These are phyloP conservation scores for Calendula officinalis DNA, from an alignment of 129 eudicot species.

Conservation along the genomic window DNA sequence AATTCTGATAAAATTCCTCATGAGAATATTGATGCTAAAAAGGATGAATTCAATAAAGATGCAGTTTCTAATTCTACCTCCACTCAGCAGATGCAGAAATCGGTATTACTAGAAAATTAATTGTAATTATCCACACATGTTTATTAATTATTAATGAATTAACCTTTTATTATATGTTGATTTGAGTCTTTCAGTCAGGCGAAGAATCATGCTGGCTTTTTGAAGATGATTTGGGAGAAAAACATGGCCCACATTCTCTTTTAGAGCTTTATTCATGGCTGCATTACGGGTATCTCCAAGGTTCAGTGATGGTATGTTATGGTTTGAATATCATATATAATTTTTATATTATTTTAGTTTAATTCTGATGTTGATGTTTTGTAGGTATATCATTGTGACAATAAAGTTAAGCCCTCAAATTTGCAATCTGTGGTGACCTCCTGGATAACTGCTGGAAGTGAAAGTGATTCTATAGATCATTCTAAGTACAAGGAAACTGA, in stretches of 20 bases:
- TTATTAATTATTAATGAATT: conserved; percentile 3
- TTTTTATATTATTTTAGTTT: not conserved
- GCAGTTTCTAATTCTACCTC: conserved; percentile 22
- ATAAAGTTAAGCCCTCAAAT: conserved; percentile 47
- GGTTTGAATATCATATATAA: not conserved
- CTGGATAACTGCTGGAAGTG: conserved; percentile 46
- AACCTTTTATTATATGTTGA: conserved; percentile 17
- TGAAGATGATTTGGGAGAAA: conserved; percentile 70
- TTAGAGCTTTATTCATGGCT: conserved; percentile 85
- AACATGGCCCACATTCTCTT: conserved; percentile 89
- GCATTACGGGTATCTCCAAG: conserved; percentile 66
- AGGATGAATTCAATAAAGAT: conserved; percentile 13
- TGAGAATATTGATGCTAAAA: conserved; percentile 17
- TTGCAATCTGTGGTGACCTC: conserved; percentile 52
- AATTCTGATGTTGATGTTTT: conserved; percentile 17
- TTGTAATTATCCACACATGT: not conserved
- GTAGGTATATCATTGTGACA: conserved; percentile 68
- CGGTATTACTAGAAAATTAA: conserved; percentile 37
- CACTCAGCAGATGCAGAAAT: conserved; percentile 30
- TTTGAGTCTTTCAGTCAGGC: conserved; percentile 42
- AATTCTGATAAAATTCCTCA: conserved; percentile 11
- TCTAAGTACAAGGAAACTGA: conserved; percentile 26
- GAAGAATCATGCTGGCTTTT: conserved; percentile 80
- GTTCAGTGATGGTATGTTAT: conserved; percentile 66
- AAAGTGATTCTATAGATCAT: conserved; percentile 23